phyloP scores from a whole-genome alignment of 2,329 filamentous ascomycete species.

The Colletotrichum lentis region DNA sequence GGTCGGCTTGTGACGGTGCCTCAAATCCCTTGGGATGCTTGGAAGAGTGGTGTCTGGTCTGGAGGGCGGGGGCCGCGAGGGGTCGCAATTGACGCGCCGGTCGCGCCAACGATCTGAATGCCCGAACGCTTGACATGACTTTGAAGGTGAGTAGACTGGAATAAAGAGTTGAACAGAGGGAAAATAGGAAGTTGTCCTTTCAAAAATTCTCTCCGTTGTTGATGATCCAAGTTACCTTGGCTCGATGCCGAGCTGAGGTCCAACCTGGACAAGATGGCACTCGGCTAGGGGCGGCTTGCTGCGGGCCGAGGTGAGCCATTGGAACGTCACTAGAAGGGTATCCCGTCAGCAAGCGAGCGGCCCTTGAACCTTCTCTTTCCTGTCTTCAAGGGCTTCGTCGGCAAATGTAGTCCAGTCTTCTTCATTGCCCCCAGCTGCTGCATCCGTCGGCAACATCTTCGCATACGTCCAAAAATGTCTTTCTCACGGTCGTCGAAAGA shows the following conservation, averaged over 20 bases:
- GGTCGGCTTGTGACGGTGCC: constrained; percentile 74
- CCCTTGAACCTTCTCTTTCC: constrained; percentile 26
- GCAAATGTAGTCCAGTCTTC: constrained; percentile 38
- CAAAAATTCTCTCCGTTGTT: constrained; percentile 9
- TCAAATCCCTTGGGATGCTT: constrained; percentile 71
- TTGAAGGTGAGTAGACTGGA: not conserved
- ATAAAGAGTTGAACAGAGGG: constrained; percentile 8
- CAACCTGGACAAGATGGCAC: constrained; percentile 34
- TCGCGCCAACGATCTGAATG: constrained; percentile 49
- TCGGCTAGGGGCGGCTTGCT: constrained; percentile 56
- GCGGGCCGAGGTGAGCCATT: constrained; percentile 47
- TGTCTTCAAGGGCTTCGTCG: constrained; percentile 40
- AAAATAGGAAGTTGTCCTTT: constrained; percentile 7
- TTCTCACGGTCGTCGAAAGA: constrained; percentile 57
- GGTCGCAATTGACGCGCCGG: constrained; percentile 43
- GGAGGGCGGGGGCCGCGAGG: constrained; percentile 49
- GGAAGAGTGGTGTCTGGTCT: constrained; percentile 60
- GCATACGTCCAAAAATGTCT: constrained; percentile 53
- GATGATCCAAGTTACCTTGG: constrained; percentile 31
- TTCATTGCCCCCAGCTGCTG: constrained; percentile 28
- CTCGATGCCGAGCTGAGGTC: constrained; percentile 37
- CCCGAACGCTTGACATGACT: constrained; percentile 53
- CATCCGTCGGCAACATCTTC: constrained; percentile 34
- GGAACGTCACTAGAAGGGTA: constrained; percentile 37
- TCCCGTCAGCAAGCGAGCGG: constrained; percentile 37